phyloP scores from a whole-genome alignment of 208 protist species.

The Trichomonas vaginalis region DNA sequence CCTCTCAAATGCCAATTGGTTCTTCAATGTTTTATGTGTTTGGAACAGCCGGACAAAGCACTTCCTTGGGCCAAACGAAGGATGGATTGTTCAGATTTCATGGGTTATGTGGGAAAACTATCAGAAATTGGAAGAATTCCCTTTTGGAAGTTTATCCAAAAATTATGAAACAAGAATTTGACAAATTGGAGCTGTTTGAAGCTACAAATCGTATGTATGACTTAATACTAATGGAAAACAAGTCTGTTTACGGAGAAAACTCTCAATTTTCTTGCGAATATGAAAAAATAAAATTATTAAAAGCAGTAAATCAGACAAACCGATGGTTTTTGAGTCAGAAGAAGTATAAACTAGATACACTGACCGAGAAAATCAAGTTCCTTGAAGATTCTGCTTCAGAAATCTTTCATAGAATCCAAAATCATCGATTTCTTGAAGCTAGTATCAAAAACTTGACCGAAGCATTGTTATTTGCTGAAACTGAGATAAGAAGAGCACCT shows the following conservation, averaged over 20 bases:
- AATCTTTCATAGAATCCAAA: background rate
- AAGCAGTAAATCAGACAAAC: background rate
- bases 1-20: background rate
- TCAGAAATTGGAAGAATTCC: background rate
- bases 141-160: background rate
- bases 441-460: background rate
- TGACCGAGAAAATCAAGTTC: background rate
- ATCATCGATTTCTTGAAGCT: background rate
- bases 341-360: background rate
- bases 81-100: background rate
- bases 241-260: background rate
- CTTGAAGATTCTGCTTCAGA: background rate
- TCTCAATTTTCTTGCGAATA: background rate
- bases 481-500: background rate
- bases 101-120: background rate
- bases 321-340: background rate
- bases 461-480: background rate
- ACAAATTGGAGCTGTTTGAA: background rate
- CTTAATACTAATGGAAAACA: background rate
- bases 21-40: background rate
- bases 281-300: background rate
- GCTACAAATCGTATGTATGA: background rate
- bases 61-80: background rate
- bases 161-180: background rate
- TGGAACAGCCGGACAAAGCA: background rate